These are phyloP conservation scores for Colletotrichum limetticola DNA, from an alignment of 2,329 filamentous ascomycete species.

Conservation along the genomic window DNA sequence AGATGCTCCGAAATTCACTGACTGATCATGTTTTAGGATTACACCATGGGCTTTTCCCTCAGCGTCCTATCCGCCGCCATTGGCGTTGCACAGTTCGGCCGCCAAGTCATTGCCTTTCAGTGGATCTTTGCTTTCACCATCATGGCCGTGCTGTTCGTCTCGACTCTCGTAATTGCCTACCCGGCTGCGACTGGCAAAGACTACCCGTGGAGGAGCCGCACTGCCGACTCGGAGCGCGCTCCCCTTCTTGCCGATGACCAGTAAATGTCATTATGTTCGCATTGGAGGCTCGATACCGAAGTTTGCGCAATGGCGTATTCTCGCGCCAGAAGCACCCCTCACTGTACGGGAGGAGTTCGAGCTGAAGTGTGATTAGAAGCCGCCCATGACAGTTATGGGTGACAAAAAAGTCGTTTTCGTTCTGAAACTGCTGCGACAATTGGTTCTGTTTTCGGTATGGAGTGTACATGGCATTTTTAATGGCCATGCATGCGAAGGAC, in stretches of 20 bases:
- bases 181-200: constrained; percentile 72
- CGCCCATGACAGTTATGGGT: neutral
- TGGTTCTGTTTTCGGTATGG: neutral
- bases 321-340: neutral
- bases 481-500: constrained; percentile 4
- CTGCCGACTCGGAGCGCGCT: constrained; percentile 67
- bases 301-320: neutral
- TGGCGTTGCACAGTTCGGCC: constrained; percentile 80
- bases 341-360: neutral
- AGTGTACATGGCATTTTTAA: constrained; percentile 27
- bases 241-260: constrained; percentile 66
- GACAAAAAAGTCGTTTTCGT: constrained; percentile 1
- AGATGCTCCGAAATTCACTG: neutral
- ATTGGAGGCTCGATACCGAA: too few species aligned
- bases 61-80: constrained; percentile 79
- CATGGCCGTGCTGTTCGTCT: constrained; percentile 78
- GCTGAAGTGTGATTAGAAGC: neutral
- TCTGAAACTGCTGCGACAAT: constrained; percentile 10
- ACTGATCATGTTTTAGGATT: constrained; percentile 58
- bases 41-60: constrained; percentile 83
- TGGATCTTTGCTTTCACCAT: constrained; percentile 94
- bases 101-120: constrained; percentile 81
- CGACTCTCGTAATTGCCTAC: constrained; percentile 72
- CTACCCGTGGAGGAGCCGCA: constrained; percentile 57
- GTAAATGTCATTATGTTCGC: neutral